Percentiles rank a stretch among this genome's conserved stretches.
phyloP scores from a whole-genome alignment of 208 protist species.

The Zelonia costaricensis region DNA sequence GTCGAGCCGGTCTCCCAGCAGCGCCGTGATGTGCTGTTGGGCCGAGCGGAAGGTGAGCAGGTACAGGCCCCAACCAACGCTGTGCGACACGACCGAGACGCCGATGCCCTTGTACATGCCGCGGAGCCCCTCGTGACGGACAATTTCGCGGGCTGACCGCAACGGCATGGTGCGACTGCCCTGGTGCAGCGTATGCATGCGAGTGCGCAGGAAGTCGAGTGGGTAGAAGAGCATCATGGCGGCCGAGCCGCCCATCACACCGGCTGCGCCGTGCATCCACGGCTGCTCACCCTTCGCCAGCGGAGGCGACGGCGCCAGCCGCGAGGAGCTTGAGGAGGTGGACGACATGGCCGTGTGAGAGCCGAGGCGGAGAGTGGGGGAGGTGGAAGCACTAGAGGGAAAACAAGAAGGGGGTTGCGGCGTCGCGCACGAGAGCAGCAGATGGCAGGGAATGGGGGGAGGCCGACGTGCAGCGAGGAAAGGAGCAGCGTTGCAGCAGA shows the following conservation, averaged over 20 bases:
- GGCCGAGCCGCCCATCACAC: constrained; percentile 60
- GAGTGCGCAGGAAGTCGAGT: constrained; percentile 81
- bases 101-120: constrained; percentile 82
- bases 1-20: constrained; percentile 17
- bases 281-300: constrained; percentile 34
- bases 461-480: no score
- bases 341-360: constrained; percentile 1
- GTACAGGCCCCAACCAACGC: constrained; percentile 82
- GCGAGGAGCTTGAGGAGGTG: neutral
- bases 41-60: constrained; percentile 68
- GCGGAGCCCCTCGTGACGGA: constrained; percentile 58
- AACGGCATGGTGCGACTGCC: constrained; percentile 43
- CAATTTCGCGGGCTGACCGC: constrained; percentile 48
- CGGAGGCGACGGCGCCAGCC: neutral
- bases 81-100: constrained; percentile 68
- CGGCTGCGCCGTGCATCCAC: constrained; percentile 77
- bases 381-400: neutral
- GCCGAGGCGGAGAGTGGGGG: neutral
- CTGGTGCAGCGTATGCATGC: constrained; percentile 77
- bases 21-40: constrained; percentile 39
- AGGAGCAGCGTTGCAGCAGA: no score
- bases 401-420: neutral
- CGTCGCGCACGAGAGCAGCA: no score
- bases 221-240: constrained; percentile 85
- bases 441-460: no score